phyloP scores from a whole-genome alignment of 208 protist genomes.

The Trypanosoma vivax region DNA sequence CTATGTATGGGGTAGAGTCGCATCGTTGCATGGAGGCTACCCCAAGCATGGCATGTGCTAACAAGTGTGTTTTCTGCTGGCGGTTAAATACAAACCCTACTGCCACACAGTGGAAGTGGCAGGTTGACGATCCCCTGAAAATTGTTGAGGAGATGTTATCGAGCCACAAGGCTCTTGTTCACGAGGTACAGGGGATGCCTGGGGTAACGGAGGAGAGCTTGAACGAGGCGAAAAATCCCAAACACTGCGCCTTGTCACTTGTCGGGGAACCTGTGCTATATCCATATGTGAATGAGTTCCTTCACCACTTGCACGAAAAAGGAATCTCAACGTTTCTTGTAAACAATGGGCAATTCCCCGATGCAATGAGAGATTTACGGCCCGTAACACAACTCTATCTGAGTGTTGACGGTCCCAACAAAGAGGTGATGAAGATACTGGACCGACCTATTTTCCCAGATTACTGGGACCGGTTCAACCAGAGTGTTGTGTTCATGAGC shows the following conservation, averaged over 20 bases:
- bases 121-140: slow-evolving; percentile 83
- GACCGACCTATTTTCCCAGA: slow-evolving; percentile 89
- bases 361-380: slow-evolving; percentile 47
- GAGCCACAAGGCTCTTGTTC: slow-evolving; percentile 74
- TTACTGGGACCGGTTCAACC: slow-evolving; percentile 93
- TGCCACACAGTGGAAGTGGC: slow-evolving; percentile 87
- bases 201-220: slow-evolving; percentile 77
- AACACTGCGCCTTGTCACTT: slow-evolving; percentile 92
- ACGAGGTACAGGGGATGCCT: slow-evolving; percentile 81
- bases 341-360: slow-evolving; percentile 91
- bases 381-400: slow-evolving; percentile 94
- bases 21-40: slow-evolving; percentile 97
- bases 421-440: slow-evolving; percentile 84
- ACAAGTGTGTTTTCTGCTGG: slow-evolving; percentile 96
- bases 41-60: slow-evolving; percentile 93
- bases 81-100: slow-evolving; percentile 93
- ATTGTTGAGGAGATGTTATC: slow-evolving; percentile 85
- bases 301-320: slow-evolving; percentile 62
- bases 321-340: slow-evolving; percentile 92
- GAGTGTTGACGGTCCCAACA: slow-evolving; percentile 89
- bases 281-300: slow-evolving; percentile 91
- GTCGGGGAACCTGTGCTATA: slow-evolving; percentile 95
- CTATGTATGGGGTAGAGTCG: slow-evolving; percentile 94
- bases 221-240: slow-evolving; percentile 75
- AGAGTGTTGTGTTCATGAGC: slow-evolving; percentile 84